These are phyloP conservation scores for Scenedesmus sp. DNA, from an alignment of 163 green algal genomes.

Conservation along the genomic window DNA sequence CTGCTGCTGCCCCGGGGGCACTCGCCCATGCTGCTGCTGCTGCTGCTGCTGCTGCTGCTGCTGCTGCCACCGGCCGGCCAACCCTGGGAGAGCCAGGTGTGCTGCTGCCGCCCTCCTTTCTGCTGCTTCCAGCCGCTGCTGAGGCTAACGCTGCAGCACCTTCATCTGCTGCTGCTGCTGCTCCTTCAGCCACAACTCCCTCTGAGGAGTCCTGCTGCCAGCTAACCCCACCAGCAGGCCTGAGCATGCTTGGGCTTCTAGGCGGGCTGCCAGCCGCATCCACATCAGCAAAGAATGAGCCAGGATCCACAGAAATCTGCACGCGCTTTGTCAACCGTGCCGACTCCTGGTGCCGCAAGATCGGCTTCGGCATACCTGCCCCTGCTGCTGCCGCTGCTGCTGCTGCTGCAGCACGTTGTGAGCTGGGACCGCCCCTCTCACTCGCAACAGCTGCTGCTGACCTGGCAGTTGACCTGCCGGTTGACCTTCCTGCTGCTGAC, in stretches of 20 bases:
- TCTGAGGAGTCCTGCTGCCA: not conserved
- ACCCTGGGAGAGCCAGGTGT: not conserved
- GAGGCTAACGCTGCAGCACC: not conserved
- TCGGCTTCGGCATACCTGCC: not conserved
- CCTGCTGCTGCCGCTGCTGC: slow-evolving; percentile 17
- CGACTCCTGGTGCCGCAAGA: not conserved
- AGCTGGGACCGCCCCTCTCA: not conserved
- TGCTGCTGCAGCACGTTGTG: not conserved
- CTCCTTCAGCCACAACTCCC: not conserved
- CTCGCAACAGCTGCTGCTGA: not conserved
- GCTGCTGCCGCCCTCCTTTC: not conserved
- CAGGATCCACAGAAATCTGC: not conserved
- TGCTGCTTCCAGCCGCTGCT: not conserved
- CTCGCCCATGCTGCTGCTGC: not conserved
- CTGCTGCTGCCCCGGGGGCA: not conserved
- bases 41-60: not conserved
- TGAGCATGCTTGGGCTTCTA: not conserved
- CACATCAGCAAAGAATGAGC: not conserved
- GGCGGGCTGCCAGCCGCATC: not conserved
- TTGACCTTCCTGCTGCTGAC: not conserved
- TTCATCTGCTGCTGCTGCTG: not conserved
- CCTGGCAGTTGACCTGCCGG: not conserved
- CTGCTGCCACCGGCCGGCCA: not conserved
- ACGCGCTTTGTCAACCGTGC: not conserved
- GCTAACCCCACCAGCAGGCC: not conserved